Conservation (phyloP, 2,329 filamentous ascomycete genomes). For the Alternaria sp. region DNA sequence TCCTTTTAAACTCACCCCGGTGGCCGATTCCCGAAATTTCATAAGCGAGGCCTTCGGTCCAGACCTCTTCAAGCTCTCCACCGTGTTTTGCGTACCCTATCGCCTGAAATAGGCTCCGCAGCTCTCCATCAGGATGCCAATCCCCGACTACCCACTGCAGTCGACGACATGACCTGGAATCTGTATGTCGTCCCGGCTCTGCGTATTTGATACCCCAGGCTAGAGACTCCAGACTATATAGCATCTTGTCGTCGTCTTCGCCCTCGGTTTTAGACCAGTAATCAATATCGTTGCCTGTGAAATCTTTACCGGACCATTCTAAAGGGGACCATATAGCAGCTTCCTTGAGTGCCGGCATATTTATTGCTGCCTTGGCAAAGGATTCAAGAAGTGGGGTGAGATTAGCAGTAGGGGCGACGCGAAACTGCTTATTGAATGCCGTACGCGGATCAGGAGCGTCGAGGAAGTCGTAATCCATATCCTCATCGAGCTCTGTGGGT, state of each 20-base stretch:
- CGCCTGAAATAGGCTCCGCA: too few species aligned
- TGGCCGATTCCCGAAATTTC: too few species aligned
- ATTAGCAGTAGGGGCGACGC: neutral
- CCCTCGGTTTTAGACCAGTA: neutral
- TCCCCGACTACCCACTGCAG: too few species aligned
- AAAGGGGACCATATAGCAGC: neutral
- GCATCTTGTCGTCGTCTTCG: neutral
- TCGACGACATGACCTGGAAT: neutral
- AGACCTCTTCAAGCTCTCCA: too few species aligned
- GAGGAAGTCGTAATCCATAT: neutral
- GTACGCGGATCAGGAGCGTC: too few species aligned
- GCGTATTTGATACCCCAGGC: neutral
- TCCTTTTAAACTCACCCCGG: too few species aligned
- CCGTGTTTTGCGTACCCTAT: too few species aligned
- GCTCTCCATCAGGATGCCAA: too few species aligned
- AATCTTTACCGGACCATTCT: neutral
- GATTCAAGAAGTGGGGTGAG: neutral
- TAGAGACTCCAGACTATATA: neutral
- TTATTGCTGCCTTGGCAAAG: neutral
- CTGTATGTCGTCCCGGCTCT: neutral
- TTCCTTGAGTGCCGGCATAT: neutral
- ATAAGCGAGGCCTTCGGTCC: too few species aligned
- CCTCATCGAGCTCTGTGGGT: neutral
- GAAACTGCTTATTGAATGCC: neutral
- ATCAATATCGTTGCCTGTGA: neutral